Conservation (phyloP, 1,139 yeast species). For the Debaryomyces singareniensis region DNA sequence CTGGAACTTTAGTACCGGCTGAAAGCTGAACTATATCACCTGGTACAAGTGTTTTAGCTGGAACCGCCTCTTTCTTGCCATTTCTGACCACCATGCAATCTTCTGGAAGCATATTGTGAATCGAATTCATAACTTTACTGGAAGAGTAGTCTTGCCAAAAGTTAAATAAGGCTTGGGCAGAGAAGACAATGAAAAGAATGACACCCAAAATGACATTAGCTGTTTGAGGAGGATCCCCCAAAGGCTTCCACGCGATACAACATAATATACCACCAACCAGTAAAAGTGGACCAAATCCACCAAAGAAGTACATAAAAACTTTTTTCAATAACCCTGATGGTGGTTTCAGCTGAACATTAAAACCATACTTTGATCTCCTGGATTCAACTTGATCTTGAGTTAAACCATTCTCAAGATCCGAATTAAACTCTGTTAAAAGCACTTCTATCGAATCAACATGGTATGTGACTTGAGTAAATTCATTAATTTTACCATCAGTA, state of each 20-base stretch:
- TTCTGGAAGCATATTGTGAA: slow-evolving; percentile 37
- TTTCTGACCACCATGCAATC: slow-evolving; percentile 21
- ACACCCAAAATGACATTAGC: slow-evolving; percentile 43
- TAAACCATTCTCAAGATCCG: slow-evolving; percentile 15
- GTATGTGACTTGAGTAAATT: slow-evolving; percentile 18
- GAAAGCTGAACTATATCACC: slow-evolving; percentile 13
- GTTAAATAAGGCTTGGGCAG: slow-evolving; percentile 43
- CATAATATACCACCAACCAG: slow-evolving; percentile 41
- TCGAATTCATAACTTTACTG: slow-evolving; percentile 44
- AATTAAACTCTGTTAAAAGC: slow-evolving; percentile 17
- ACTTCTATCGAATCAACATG: slow-evolving; percentile 17
- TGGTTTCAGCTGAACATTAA: slow-evolving; percentile 34
- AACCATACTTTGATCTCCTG: slow-evolving; percentile 22
- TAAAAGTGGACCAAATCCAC: slow-evolving; percentile 42
- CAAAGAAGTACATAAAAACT: slow-evolving; percentile 36
- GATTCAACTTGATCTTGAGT: slow-evolving; percentile 8
- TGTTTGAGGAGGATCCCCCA: slow-evolving; percentile 44
- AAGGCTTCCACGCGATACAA: slow-evolving; percentile 44
- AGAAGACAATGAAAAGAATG: slow-evolving; percentile 35
- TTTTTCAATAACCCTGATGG: slow-evolving; percentile 24
- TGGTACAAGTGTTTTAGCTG: slow-evolving; percentile 22
- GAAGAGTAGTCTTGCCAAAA: slow-evolving; percentile 47
- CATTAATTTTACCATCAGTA: slow-evolving; percentile 1
- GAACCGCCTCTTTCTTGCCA: slow-evolving; percentile 11
- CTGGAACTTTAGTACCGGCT: slow-evolving; percentile 25